phyloP scores from a whole-genome alignment of 345 rosid genomes.

The Camelina neglecta region DNA sequence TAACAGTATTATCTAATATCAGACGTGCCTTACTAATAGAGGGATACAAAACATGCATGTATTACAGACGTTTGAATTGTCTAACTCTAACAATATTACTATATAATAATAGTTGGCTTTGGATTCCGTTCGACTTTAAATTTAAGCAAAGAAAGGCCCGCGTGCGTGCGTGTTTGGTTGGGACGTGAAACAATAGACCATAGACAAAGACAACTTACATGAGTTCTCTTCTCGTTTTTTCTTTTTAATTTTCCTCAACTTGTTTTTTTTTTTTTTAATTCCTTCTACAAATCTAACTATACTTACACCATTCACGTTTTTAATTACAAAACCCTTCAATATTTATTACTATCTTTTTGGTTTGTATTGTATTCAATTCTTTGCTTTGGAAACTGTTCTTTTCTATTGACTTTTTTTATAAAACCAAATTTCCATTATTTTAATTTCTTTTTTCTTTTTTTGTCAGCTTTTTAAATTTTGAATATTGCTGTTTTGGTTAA shows the following conservation, averaged over 20 bases:
- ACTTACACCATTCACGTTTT: background rate
- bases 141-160: conserved; percentile 9
- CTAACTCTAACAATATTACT: background rate
- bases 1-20: no score
- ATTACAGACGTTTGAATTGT: background rate
- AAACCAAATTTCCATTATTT: conserved; percentile 1
- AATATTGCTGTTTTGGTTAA: conserved; percentile 7
- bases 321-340: background rate
- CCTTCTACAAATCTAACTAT: background rate
- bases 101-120: conserved; percentile 20
- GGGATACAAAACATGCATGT: background rate
- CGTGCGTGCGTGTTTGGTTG: conserved; percentile 41
- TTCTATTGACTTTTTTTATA: conserved; percentile 27
- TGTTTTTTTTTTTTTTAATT: background rate
- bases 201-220: background rate
- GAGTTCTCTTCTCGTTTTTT: no score
- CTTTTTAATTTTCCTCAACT: no score
- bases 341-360: conserved; percentile 22
- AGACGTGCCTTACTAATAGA: no score
- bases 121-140: conserved; percentile 33
- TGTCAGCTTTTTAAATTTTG: background rate
- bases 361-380: conserved; percentile 16
- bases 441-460: background rate
- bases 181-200: conserved; percentile 36
- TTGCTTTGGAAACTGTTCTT: conserved; percentile 38